Base-by-base conservation (phyloP, 176 grass and related monocot genomes). In the Carex parvula region DNA sequence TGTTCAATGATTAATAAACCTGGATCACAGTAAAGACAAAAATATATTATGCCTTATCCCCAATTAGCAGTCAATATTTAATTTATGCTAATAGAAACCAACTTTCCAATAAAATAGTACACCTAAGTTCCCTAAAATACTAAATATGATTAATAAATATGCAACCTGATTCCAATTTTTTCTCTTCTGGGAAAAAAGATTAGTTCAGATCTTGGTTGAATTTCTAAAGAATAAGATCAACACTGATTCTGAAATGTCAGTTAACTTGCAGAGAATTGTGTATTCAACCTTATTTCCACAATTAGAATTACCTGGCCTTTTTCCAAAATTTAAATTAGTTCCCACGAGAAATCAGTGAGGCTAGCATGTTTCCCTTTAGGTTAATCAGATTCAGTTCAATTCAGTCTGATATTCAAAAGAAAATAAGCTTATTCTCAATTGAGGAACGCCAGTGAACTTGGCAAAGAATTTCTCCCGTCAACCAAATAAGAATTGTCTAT, bases 311-410 rank as follows among this genome's bases (percentile, higher is more conserved):
- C 37, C 17, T 11, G 14, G 8, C 5, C 16, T 41, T 69, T 69
- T 9, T 46, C n/a, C 20, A 7, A 54, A 74, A 7, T 76, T 21
- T 16, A 26, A 55, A 29, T 14, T 26, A 21, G 46, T 15, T 69
- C 16, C 16, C 30, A 18, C 5, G 0, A 6, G 15, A 69, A 39
- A 61, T 21, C n/a, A 21, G 0, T 18, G 12, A 77, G 48, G 0
- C 5, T 33, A 30, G 21, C 2, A 13, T 17, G 12, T 30, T 77
- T 17, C 22, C 50, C 22, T 56, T 55, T 55, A 32, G 22, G 52
- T 77, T 56, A 77, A 77, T 16, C 24, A 77, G 24, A 77, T 77
- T 30, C 24, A 32, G 6, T 32, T 17, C 50, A 77, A 77, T 77
- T 54, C 18, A 73, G 50, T 50, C 32, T 73, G 18, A 73, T 24